Conservation (phyloP, 345 rosid species). For the Euphorbia lathyris region DNA sequence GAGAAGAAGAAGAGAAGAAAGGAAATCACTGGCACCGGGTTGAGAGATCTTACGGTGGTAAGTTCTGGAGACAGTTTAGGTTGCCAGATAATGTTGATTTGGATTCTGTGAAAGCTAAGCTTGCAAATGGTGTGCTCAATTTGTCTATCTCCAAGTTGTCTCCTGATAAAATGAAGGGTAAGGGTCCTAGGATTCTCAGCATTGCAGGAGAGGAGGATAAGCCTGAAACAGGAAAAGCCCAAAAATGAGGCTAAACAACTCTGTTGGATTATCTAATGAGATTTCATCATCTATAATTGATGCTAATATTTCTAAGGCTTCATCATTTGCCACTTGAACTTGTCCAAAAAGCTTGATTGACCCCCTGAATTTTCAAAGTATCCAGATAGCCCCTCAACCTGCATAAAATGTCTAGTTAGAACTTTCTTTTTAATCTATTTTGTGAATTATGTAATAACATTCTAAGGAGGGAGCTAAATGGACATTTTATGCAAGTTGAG, state of each 20-base stretch:
- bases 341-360: too few species aligned
- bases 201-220: constrained; percentile 38
- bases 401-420: too few species aligned
- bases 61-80: constrained; percentile 78
- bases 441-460: too few species aligned
- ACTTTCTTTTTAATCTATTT: too few species aligned
- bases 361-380: too few species aligned
- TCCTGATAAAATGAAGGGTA: constrained; percentile 53
- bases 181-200: constrained; percentile 53
- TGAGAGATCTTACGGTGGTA: constrained; percentile 76
- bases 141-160: constrained; percentile 54
- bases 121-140: constrained; percentile 68
- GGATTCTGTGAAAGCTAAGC: constrained; percentile 60
- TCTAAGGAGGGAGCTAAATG: too few species aligned
- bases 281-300: too few species aligned
- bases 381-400: too few species aligned
- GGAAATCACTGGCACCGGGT: constrained; percentile 80
- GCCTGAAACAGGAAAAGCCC: constrained; percentile 32
- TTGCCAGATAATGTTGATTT: constrained; percentile 71
- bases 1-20: constrained; percentile 61
- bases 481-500: too few species aligned
- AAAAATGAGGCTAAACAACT: constrained; percentile 44
- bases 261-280: constrained; percentile 25
- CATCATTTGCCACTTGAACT: too few species aligned
- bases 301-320: too few species aligned